Conservation (phyloP, 208 protist species). For the Trypanosoma platydactyli region DNA sequence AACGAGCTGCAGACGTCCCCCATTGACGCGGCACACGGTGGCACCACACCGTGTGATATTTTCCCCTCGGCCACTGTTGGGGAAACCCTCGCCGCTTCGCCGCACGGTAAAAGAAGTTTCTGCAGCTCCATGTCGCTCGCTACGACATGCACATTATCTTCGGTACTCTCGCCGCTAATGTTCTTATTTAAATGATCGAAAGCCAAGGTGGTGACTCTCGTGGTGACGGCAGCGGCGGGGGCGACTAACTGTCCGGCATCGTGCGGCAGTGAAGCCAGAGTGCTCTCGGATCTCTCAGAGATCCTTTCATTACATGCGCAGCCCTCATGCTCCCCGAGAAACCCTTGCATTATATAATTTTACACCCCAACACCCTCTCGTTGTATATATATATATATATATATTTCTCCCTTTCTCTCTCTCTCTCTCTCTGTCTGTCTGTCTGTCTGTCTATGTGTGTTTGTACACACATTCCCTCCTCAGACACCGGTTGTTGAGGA, state of each 20-base stretch:
- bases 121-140: conserved; percentile 6
- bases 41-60: neutral
- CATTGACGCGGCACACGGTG: neutral
- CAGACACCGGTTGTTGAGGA: no score
- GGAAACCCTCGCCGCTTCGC: neutral
- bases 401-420: no score
- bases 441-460: neutral
- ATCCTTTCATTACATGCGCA: neutral
- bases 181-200: neutral
- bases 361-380: neutral
- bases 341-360: neutral
- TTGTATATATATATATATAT: neutral
- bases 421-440: no score
- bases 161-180: neutral
- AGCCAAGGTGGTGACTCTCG: no score
- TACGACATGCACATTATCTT: no score
- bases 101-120: neutral
- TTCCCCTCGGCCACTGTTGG: neutral
- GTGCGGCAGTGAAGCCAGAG: no score
- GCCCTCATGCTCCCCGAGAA: neutral
- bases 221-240: no score
- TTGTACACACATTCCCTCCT: neutral
- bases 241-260: no score
- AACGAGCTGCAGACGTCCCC: neutral
- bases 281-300: no score